Evolutionary conservation across 306 rosid species (phyloP).

Genomic region (Hippophae gyantsensis): DNA sequence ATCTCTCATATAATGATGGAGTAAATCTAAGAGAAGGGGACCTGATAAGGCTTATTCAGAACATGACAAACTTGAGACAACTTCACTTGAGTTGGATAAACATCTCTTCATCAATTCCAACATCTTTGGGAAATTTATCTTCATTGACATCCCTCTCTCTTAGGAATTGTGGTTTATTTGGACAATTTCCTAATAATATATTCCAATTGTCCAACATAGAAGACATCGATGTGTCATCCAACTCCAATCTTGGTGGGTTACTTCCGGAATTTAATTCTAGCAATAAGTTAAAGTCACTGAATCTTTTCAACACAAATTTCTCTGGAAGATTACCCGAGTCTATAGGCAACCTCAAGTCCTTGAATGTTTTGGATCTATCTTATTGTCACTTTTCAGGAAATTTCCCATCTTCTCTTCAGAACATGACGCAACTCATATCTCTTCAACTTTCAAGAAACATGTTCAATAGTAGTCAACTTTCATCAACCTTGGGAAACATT

Average conservation of each 20-base stretch:
- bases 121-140: neutral
- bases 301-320: neutral
- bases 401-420: constrained; percentile 1
- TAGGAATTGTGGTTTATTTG: neutral
- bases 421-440: neutral
- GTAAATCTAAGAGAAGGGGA: neutral
- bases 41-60: neutral
- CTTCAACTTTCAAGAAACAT: neutral
- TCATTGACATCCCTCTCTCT: constrained; percentile 1
- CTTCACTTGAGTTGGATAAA: neutral
- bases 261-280: neutral
- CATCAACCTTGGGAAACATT: neutral
- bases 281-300: neutral
- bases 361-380: neutral
- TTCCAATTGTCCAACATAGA: neutral
- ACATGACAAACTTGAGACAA: neutral
- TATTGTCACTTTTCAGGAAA: neutral
- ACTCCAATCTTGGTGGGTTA: neutral
- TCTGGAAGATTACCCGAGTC: neutral
- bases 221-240: neutral
- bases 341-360: neutral
- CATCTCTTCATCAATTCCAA: neutral
- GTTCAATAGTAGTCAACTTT: neutral
- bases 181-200: neutral
- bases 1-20: neutral